A percentile compares a stretch with the other conserved stretches of the same genome.
These are phyloP conservation scores for Aspergillus japonicus DNA, from an alignment of 2,329 filamentous ascomycete species.

Conservation along the genomic window DNA sequence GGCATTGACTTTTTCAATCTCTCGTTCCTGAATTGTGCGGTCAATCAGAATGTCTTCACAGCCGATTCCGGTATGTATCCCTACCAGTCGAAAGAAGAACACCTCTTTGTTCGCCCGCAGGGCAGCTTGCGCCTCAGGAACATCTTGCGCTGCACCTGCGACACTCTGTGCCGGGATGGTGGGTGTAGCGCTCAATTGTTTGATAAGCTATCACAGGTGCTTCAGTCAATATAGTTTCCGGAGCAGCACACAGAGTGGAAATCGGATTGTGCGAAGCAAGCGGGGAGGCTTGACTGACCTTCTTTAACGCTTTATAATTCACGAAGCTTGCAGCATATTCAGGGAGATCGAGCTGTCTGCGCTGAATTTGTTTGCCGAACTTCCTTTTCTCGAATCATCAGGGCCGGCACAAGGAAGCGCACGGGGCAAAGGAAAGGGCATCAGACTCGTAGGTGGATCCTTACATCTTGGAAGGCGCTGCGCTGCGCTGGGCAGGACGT, in stretches of 20 bases:
- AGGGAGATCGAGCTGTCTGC: constrained; percentile 96
- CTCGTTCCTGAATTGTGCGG: constrained; percentile 70
- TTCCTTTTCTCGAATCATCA: constrained; percentile 64
- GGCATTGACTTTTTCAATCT: constrained; percentile 96
- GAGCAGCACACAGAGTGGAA: not conserved
- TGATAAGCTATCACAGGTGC: constrained; percentile 74
- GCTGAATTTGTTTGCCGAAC: constrained; percentile 99
- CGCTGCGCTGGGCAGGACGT: constrained; percentile 1
- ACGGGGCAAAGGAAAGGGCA: not conserved
- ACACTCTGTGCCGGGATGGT: constrained; percentile 74
- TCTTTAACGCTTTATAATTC: constrained; percentile 98
- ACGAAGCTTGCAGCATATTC: constrained; percentile 99
- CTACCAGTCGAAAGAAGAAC: constrained; percentile 95
- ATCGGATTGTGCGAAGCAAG: not conserved
- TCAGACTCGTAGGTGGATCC: constrained; percentile 5
- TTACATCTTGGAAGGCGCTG: constrained; percentile 21
- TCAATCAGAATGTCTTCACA: constrained; percentile 3
- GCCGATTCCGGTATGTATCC: constrained; percentile 27
- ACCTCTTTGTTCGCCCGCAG: constrained; percentile 96
- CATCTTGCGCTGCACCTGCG: constrained; percentile 40
- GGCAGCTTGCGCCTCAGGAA: constrained; percentile 75
- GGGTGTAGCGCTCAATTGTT: constrained; percentile 91
- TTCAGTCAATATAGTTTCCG: constrained; percentile 18
- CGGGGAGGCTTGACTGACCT: constrained; percentile 58
- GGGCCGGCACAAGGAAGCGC: not conserved